Evolutionary conservation across 2,329 filamentous ascomycete species (phyloP), one percentile per base, ranked within the genome.

Genomic region (Ceratocystis smalleyi): DNA sequence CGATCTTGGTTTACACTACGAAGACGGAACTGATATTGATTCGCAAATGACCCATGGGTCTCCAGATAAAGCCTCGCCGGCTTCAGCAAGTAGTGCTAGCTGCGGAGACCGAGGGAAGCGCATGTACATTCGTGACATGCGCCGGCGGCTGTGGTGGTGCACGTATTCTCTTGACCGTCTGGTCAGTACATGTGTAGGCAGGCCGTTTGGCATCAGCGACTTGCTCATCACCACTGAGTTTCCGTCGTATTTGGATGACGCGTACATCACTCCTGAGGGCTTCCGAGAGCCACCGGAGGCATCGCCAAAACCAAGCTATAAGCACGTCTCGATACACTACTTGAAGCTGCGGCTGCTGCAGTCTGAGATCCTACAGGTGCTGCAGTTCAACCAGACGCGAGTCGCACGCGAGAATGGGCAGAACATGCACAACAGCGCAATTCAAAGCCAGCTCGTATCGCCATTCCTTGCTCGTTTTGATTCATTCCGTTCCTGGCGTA

Each of bases 201-300:
- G 92, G 64, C 94, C 92, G 5, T 95, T 96, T 71, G 91, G 92
- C 35, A 90, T 97, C 68, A 91, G 88, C n/a, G 94, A 97, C 75
- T 89, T 95, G 72, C 89, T 95, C 68, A 89, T 97, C 70, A 97
- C 92, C 15, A 96, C 92, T 0, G 90, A 96, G 71, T 95, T 96
- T 68, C 92, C 92, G 1, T 96, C 90, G 2, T 75, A 91, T 63
- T 78, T 96, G 47, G 91, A 96, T 70, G 92, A 97, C 74, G 82
- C 84, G 67, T 91, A 87, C 71, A 96, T 97, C 70, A 95, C 90
- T 0, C 83, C 85, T 7, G 79, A 80, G 19, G 91, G 92, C 8
- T 87, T 96, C 69, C 70, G 83, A 40, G 79, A 83, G 10, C 81
- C 84, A 1, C 78, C 81, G 0, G 81, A 82, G n/a, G 54, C 54